A percentile compares a stretch with the other conserved stretches of the same genome.
Evolutionary conservation across 1,284 basidiomycete species (phyloP).

Genomic region (Ustilago bromivora): DNA sequence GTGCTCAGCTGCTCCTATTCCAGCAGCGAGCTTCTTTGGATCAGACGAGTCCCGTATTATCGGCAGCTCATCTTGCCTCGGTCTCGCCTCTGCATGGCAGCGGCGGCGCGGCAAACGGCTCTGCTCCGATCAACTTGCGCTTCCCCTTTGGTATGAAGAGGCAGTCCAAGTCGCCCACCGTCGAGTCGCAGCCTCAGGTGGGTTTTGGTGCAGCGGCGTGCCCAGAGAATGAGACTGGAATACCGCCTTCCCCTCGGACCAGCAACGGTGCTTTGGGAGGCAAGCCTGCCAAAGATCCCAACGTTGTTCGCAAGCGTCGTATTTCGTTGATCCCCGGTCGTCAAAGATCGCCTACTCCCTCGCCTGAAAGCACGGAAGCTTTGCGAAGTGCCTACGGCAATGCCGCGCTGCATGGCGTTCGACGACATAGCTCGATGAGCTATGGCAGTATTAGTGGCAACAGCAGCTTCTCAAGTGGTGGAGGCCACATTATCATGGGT

Average conservation of each 20-base stretch:
- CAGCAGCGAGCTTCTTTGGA: constrained; percentile 52
- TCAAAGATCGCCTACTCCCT: constrained; percentile 39
- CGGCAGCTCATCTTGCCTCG: constrained; percentile 23
- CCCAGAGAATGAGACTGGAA: constrained; percentile 13
- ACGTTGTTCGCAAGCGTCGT: constrained; percentile 40
- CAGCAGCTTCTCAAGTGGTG: constrained; percentile 50
- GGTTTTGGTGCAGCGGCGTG: constrained; percentile 17
- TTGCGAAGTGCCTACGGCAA: constrained; percentile 28
- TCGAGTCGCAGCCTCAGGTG: constrained; percentile 17
- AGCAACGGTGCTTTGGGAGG: background rate
- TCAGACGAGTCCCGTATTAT: constrained; percentile 39
- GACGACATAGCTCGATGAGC: constrained; percentile 55
- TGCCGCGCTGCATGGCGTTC: constrained; percentile 18
- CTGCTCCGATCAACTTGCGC: constrained; percentile 47
- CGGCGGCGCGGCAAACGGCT: background rate
- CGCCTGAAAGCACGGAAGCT: constrained; percentile 19
- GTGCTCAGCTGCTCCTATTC: constrained; percentile 73
- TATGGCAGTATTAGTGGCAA: constrained; percentile 50
- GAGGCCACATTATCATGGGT: constrained; percentile 21
- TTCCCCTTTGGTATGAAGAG: constrained; percentile 57
- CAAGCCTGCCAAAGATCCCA: constrained; percentile 29
- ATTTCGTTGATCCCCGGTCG: constrained; percentile 53
- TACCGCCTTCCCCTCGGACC: constrained; percentile 24
- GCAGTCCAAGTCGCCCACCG: constrained; percentile 32
- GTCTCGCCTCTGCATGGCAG: constrained; percentile 27